phyloP scores from a whole-genome alignment of 257 asterid species.

The Fraxinus pennsylvanica region DNA sequence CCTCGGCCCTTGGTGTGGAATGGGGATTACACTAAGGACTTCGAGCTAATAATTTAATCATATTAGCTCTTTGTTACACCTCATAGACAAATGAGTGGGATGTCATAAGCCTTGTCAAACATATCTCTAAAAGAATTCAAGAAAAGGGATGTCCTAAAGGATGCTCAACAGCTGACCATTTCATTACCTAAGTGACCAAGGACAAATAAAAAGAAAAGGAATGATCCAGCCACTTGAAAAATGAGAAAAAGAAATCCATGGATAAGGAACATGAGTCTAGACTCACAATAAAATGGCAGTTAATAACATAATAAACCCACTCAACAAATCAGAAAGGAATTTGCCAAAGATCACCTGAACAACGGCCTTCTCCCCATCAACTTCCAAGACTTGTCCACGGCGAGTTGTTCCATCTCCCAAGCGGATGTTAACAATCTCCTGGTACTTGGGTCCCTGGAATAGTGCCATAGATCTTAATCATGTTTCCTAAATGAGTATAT shows the following conservation, averaged over 20 bases:
- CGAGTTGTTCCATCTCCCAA: constrained; percentile 92
- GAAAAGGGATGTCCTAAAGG: constrained; percentile 18
- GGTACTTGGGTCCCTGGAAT: constrained; percentile 93
- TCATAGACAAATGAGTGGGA: too few relatives aligned
- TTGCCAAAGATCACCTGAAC: constrained; percentile 67
- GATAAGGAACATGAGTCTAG: background rate
- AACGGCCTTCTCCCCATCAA: constrained; percentile 97
- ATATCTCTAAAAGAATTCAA: constrained; percentile 21
- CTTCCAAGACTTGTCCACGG: constrained; percentile 98
- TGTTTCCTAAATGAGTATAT: constrained; percentile 14
- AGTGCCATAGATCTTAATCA: constrained; percentile 28
- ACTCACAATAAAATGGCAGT: constrained; percentile 5
- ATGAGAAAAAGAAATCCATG: too few relatives aligned
- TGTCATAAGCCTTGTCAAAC: background rate
- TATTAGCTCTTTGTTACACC: too few relatives aligned
- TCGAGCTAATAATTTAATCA: too few relatives aligned
- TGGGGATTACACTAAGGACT: too few relatives aligned
- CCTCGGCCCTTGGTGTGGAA: background rate
- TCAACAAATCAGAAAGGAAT: constrained; percentile 4
- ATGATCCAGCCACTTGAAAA: too few relatives aligned
- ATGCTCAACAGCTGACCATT: background rate
- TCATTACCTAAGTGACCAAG: too few relatives aligned
- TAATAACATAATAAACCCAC: background rate
- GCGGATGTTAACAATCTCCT: constrained; percentile 95
- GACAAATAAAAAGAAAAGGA: too few relatives aligned